A percentile compares a stretch with the other conserved stretches of the same genome.
Conservation (phyloP, 495 filamentous ascomycete species). For the Neurospora terricola region DNA sequence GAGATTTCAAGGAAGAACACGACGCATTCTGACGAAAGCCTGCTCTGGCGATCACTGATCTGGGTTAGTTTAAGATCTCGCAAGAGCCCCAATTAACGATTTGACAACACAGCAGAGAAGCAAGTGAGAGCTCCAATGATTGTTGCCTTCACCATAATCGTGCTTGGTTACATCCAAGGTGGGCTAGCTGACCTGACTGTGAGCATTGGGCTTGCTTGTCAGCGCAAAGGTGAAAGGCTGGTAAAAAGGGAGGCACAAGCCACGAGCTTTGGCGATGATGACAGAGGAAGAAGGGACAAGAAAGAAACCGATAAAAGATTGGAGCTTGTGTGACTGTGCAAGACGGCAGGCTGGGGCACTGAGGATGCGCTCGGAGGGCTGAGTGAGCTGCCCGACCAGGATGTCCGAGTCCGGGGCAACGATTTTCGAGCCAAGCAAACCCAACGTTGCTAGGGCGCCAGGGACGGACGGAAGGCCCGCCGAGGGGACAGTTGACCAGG, state of each 20-base stretch:
- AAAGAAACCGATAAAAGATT: background rate
- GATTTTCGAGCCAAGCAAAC: background rate
- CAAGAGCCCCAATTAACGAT: background rate
- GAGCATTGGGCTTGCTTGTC: background rate
- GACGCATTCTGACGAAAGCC: background rate
- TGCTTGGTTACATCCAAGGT: background rate
- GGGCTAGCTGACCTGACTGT: background rate
- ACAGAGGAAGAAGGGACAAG: background rate
- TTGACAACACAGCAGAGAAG: background rate
- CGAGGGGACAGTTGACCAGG: background rate
- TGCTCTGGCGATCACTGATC: background rate
- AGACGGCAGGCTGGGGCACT: background rate
- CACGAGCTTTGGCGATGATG: background rate
- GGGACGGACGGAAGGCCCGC: background rate
- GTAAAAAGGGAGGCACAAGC: background rate
- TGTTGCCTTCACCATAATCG: background rate
- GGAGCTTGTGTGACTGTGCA: background rate
- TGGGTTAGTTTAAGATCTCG: background rate
- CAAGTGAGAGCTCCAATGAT: background rate
- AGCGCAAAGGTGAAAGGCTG: background rate
- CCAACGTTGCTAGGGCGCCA: background rate
- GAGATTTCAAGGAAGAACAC: background rate
- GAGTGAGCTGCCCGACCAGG: no score
- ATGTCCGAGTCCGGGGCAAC: background rate
- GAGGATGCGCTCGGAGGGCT: background rate